Percentiles rank a stretch among this genome's conserved stretches.
phyloP scores from a whole-genome alignment of 73 alveolate species.

The Symbiodinium pilosum region DNA sequence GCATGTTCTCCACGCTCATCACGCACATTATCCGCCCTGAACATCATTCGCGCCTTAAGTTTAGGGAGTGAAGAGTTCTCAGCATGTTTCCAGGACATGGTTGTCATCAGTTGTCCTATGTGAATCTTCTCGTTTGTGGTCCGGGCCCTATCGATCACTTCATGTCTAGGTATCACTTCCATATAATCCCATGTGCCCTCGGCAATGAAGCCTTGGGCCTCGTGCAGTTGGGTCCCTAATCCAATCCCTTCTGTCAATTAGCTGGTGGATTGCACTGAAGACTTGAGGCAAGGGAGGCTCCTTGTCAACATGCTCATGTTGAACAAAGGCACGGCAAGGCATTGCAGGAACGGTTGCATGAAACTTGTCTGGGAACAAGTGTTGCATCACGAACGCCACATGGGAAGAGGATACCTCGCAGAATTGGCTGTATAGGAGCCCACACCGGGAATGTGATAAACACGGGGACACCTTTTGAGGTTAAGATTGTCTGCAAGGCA shows the following conservation, averaged over 20 bases:
- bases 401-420: background rate
- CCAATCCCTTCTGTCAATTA: background rate
- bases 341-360: background rate
- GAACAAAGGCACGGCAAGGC: background rate
- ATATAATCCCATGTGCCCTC: constrained; percentile 12
- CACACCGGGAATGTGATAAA: background rate
- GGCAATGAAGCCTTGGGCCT: background rate
- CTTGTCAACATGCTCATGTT: background rate
- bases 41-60: constrained; percentile 23
- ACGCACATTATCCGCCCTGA: constrained; percentile 10
- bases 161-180: background rate
- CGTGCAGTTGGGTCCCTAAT: background rate
- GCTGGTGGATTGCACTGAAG: background rate
- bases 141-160: background rate
- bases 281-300: background rate
- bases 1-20: constrained; percentile 28
- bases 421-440: background rate
- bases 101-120: constrained; percentile 30
- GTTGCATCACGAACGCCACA: background rate
- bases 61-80: background rate
- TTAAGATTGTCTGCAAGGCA: background rate
- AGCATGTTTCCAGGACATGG: constrained; percentile 42
- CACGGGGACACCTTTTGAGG: too few species aligned
- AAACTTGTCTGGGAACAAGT: background rate
- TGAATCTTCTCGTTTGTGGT: background rate